These are phyloP conservation scores for Stagonosporopsis tanaceti DNA, from an alignment of 2,329 filamentous ascomycete species.

Conservation along the genomic window DNA sequence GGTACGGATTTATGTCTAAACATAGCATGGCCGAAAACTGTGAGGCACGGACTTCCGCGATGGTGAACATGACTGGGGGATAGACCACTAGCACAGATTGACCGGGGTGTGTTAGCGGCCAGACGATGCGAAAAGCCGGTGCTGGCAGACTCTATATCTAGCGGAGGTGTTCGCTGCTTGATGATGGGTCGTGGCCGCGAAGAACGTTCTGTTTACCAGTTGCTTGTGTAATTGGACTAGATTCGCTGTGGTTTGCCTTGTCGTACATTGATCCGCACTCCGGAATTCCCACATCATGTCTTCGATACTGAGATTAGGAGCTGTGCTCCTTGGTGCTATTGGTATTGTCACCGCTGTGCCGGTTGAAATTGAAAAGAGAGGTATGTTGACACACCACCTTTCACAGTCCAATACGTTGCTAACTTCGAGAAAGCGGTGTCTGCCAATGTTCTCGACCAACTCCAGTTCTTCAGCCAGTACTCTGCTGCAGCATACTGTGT, in stretches of 20 bases:
- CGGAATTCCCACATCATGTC: conserved; percentile 21
- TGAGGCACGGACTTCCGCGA: conserved; percentile 18
- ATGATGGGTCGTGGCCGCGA: conserved; percentile 4
- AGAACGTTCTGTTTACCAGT: conserved; percentile 1
- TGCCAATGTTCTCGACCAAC: conserved; percentile 49
- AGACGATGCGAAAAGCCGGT: conserved; percentile 6
- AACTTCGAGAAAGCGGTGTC: conserved; percentile 46
- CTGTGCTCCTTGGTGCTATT: conserved; percentile 31
- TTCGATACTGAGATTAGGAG: conserved; percentile 27
- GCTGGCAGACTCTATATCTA: conserved; percentile 12
- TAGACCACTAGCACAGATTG: conserved; percentile 8
- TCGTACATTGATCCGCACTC: conserved; percentile 1
- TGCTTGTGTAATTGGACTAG: conserved; percentile 1
- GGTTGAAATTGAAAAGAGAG: conserved; percentile 38
- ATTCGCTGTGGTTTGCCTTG: conserved; percentile 2
- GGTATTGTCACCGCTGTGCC: conserved; percentile 37
- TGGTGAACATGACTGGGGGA: conserved; percentile 12
- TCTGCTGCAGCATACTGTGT: conserved; percentile 63
- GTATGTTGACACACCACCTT: conserved; percentile 21
- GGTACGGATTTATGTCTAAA: conserved; percentile 19
- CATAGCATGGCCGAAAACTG: conserved; percentile 11
- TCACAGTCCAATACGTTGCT: background rate
- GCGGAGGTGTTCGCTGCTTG: conserved; percentile 5
- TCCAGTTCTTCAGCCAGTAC: conserved; percentile 61
- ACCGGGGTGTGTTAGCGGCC: conserved; percentile 6